A percentile compares a stretch with the other conserved stretches of the same genome.
phyloP scores from a whole-genome alignment of 2,329 filamentous ascomycete genomes.

The Aspergillus hiratsukae region DNA sequence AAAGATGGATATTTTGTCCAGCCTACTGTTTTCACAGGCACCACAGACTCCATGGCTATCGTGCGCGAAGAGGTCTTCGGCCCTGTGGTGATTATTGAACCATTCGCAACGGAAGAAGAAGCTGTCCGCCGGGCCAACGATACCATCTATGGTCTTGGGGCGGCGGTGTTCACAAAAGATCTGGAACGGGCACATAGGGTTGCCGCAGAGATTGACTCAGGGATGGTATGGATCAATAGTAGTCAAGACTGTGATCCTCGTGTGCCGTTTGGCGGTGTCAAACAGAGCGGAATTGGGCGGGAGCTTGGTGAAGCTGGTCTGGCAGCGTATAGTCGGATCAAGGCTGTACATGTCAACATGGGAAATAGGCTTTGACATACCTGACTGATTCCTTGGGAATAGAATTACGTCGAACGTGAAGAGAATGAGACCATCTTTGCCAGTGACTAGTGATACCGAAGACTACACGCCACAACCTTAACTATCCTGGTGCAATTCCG shows the following conservation, averaged over 20 bases:
- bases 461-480: no score
- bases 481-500: no score
- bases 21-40: constrained; percentile 56
- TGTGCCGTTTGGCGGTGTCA: constrained; percentile 59
- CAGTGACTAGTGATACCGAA: no score
- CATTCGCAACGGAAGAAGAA: constrained; percentile 58
- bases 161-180: constrained; percentile 45
- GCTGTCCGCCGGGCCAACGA: constrained; percentile 57
- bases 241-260: constrained; percentile 46
- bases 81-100: constrained; percentile 55
- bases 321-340: constrained; percentile 58
- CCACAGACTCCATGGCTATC: constrained; percentile 55
- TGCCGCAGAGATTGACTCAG: constrained; percentile 55
- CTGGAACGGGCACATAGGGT: constrained; percentile 59
- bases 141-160: constrained; percentile 37
- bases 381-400: constrained; percentile 14
- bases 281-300: constrained; percentile 59
- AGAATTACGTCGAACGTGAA: no score
- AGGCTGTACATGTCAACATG: constrained; percentile 48
- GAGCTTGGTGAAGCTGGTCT: constrained; percentile 59
- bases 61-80: constrained; percentile 62
- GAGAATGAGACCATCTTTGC: no score
- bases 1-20: constrained; percentile 63
- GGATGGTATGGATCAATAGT: constrained; percentile 68
- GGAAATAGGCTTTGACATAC: constrained; percentile 36